Evolutionary conservation across 352 stramenopile species (phyloP).

Genomic region (Phytophthora citricola): DNA sequence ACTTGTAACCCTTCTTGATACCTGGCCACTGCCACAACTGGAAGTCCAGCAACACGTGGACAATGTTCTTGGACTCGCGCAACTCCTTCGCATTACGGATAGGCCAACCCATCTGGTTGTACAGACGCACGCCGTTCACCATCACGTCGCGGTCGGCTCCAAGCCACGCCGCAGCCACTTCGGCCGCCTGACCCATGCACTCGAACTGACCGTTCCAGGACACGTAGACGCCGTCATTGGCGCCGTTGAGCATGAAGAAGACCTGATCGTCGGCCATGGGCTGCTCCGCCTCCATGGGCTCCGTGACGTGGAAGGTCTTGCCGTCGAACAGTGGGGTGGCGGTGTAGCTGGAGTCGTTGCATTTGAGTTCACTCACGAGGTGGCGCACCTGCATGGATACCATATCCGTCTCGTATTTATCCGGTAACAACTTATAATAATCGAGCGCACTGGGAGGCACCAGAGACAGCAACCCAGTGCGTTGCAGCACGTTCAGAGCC

Average conservation of each 20-base stretch:
- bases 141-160: slow-evolving; percentile 72
- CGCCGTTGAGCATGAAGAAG: slow-evolving; percentile 89
- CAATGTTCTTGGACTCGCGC: slow-evolving; percentile 55
- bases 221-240: slow-evolving; percentile 80
- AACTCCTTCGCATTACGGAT: slow-evolving; percentile 62
- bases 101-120: slow-evolving; percentile 69
- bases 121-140: slow-evolving; percentile 73
- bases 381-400: slow-evolving; percentile 47
- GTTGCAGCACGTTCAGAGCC: slow-evolving; percentile 18
- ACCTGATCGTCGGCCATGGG: slow-evolving; percentile 50
- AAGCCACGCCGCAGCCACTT: slow-evolving; percentile 60
- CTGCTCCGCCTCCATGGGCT: slow-evolving; percentile 56
- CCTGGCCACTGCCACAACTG: slow-evolving; percentile 86
- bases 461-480: slow-evolving; percentile 14
- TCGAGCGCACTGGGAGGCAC: slow-evolving; percentile 14
- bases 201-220: slow-evolving; percentile 78
- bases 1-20: slow-evolving; percentile 81
- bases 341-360: slow-evolving; percentile 42
- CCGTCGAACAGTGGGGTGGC: slow-evolving; percentile 47
- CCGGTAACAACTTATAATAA: slow-evolving; percentile 24
- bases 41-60: slow-evolving; percentile 84
- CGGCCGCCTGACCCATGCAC: slow-evolving; percentile 53
- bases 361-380: slow-evolving; percentile 42
- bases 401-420: slow-evolving; percentile 69
- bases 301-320: slow-evolving; percentile 48